These are phyloP conservation scores for Linum tenue DNA, from an alignment of 345 rosid genomes.

Conservation along the genomic window DNA sequence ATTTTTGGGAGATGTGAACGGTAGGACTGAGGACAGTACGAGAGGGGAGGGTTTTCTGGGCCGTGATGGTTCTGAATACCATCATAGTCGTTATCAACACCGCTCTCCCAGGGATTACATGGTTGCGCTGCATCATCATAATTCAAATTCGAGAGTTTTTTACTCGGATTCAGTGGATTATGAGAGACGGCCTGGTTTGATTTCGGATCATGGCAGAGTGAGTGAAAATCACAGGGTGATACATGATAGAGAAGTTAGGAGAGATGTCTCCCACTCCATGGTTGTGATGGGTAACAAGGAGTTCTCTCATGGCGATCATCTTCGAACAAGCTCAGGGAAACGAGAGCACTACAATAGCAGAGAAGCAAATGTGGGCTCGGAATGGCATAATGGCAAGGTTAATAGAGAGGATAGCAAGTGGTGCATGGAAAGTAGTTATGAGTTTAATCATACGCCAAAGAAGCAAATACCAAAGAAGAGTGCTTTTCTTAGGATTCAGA, in stretches of 20 bases:
- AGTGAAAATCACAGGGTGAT: slow-evolving; percentile 33
- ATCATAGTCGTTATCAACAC: slow-evolving; percentile 26
- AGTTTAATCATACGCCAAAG: slow-evolving; percentile 37
- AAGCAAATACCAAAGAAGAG: slow-evolving; percentile 74
- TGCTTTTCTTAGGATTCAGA: slow-evolving; percentile 75
- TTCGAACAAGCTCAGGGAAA: slow-evolving; percentile 23
- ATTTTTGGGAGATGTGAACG: slow-evolving; percentile 32
- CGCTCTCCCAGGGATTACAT: slow-evolving; percentile 36
- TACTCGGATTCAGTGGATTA: slow-evolving; percentile 27
- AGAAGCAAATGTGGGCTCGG: slow-evolving; percentile 20
- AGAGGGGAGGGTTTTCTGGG: slow-evolving; percentile 26
- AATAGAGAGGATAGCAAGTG: slow-evolving; percentile 23
- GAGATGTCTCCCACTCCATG: slow-evolving; percentile 18
- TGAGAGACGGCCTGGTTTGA: slow-evolving; percentile 21
- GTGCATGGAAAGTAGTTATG: slow-evolving; percentile 42
- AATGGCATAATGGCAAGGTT: slow-evolving; percentile 19
- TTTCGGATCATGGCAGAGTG: slow-evolving; percentile 18
- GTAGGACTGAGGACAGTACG: slow-evolving; percentile 14
- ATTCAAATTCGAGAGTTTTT: slow-evolving; percentile 17
- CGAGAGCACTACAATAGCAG: slow-evolving; percentile 29
- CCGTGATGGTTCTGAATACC: slow-evolving; percentile 14
- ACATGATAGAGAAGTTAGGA: slow-evolving; percentile 20
- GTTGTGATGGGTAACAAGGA: slow-evolving; percentile 19
- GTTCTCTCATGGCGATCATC: slow-evolving; percentile 21
- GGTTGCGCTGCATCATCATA: slow-evolving; percentile 9